Evolutionary conservation across 352 stramenopile genomes (phyloP).

Genomic region (Phytopythium ostracodes): DNA sequence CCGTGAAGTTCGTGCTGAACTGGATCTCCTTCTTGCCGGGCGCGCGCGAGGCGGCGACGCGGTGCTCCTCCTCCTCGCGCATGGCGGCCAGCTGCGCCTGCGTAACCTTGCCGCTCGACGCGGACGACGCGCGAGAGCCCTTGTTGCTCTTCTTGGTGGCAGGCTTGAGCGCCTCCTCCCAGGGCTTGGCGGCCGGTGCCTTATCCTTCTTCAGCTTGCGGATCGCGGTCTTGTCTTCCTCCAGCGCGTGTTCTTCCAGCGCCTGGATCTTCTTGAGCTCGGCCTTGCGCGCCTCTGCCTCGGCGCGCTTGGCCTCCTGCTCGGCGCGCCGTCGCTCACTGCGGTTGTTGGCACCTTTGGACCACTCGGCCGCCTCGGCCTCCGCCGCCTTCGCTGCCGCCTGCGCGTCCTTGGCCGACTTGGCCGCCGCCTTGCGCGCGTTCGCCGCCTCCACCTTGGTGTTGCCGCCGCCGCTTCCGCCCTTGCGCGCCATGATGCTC

Average conservation of each 20-base stretch:
- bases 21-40: conserved; percentile 59
- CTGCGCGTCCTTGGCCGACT: conserved; percentile 54
- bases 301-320: conserved; percentile 56
- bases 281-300: conserved; percentile 46
- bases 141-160: conserved; percentile 66
- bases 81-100: conserved; percentile 43
- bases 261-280: conserved; percentile 68
- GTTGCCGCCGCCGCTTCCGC: conserved; percentile 56
- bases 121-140: conserved; percentile 31
- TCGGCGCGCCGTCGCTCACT: conserved; percentile 39
- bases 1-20: conserved; percentile 45
- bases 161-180: conserved; percentile 64
- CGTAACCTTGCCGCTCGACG: conserved; percentile 41
- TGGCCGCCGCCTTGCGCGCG: conserved; percentile 56
- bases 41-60: conserved; percentile 18
- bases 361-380: conserved; percentile 39
- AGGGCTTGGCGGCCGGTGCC: conserved; percentile 39
- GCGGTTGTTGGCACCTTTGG: conserved; percentile 47
- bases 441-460: conserved; percentile 75
- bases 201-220: conserved; percentile 67
- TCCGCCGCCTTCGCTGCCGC: conserved; percentile 38
- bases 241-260: conserved; percentile 49
- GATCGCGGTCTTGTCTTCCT: conserved; percentile 63
- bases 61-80: conserved; percentile 38
- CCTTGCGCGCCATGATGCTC: conserved; percentile 22